A percentile compares a stretch with the other conserved stretches of the same genome.
These are phyloP conservation scores for Verruconis gallopava DNA, from an alignment of 2,329 filamentous ascomycete genomes.

Conservation along the genomic window DNA sequence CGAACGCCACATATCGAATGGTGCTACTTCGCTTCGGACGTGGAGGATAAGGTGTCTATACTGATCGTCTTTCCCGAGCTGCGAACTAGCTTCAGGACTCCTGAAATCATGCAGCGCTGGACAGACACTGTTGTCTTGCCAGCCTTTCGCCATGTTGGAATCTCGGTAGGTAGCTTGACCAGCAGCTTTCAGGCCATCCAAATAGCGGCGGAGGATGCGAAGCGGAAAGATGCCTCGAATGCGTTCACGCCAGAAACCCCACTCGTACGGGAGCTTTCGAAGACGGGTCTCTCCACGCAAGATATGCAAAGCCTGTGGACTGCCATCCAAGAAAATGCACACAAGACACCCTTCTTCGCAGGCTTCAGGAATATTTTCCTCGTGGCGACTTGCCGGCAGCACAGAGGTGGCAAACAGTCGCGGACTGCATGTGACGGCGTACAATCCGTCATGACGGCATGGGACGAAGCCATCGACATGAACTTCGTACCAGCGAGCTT, in stretches of 20 bases:
- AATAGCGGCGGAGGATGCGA: conserved; percentile 6
- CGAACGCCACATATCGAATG: conserved; percentile 7
- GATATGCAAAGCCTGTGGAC: conserved; percentile 1
- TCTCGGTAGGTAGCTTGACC: not conserved
- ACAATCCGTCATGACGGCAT: not conserved
- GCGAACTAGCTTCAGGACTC: not conserved
- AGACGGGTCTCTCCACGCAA: not conserved
- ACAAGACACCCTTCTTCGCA: not conserved
- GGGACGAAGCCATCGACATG: conserved; percentile 7
- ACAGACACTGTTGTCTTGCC: conserved; percentile 7
- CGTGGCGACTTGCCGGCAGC: conserved; percentile 3
- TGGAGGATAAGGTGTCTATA: not conserved
- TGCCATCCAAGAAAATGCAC: not conserved
- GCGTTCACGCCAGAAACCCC: conserved; percentile 4
- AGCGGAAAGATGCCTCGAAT: conserved; percentile 7
- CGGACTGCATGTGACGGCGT: not conserved
- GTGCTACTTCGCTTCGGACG: conserved; percentile 7
- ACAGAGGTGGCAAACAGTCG: not conserved
- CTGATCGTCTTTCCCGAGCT: conserved; percentile 4
- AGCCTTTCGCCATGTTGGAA: not conserved
- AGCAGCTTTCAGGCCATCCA: conserved; percentile 1
- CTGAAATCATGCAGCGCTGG: conserved; percentile 5
- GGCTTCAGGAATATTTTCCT: conserved; percentile 1
- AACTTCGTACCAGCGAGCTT: conserved; percentile 1
- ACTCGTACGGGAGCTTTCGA: not conserved